Evolutionary conservation across 495 filamentous ascomycete species (phyloP).

Genomic region (Penicillium cataractarum): DNA sequence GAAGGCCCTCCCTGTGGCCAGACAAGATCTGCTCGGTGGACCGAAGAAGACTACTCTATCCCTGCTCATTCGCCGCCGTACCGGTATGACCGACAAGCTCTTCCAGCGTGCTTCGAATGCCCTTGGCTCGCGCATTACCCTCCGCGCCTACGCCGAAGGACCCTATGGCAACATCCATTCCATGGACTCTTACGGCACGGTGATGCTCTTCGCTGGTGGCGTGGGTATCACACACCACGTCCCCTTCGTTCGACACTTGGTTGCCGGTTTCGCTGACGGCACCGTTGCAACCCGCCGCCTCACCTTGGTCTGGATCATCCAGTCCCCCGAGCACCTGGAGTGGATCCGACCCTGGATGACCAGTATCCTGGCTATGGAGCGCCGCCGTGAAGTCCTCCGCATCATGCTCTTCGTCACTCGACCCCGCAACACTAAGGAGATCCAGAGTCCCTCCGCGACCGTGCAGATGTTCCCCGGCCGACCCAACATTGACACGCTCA

Average conservation of each 20-base stretch:
- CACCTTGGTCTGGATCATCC: slow-evolving; percentile 88
- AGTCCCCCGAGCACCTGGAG: slow-evolving; percentile 82
- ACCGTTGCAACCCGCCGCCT: slow-evolving; percentile 79
- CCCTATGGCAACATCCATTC: slow-evolving; percentile 84
- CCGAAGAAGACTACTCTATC: slow-evolving; percentile 64
- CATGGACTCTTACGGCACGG: slow-evolving; percentile 87
- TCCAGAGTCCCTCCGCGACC: slow-evolving; percentile 67
- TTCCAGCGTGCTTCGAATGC: slow-evolving; percentile 61
- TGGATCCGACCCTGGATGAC: slow-evolving; percentile 97
- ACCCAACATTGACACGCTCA: slow-evolving; percentile 76
- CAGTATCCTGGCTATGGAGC: slow-evolving; percentile 74
- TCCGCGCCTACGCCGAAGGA: slow-evolving; percentile 74
- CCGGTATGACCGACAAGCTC: slow-evolving; percentile 84
- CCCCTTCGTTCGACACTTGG: slow-evolving; percentile 80
- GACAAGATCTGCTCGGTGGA: slow-evolving; percentile 34
- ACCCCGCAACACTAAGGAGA: slow-evolving; percentile 72
- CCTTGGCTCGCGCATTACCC: slow-evolving; percentile 48
- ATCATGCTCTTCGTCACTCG: slow-evolving; percentile 88
- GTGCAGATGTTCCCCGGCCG: slow-evolving; percentile 86
- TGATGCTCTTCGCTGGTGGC: slow-evolving; percentile 87
- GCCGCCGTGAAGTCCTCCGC: slow-evolving; percentile 74
- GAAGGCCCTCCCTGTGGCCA: slow-evolving; percentile 45
- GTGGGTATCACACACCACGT: slow-evolving; percentile 95
- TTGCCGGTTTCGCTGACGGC: slow-evolving; percentile 70
- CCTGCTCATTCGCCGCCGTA: slow-evolving; percentile 81